Evolutionary conservation across 176 grass and related monocot genomes (phyloP).

Genomic region (Elymus sibiricus): DNA sequence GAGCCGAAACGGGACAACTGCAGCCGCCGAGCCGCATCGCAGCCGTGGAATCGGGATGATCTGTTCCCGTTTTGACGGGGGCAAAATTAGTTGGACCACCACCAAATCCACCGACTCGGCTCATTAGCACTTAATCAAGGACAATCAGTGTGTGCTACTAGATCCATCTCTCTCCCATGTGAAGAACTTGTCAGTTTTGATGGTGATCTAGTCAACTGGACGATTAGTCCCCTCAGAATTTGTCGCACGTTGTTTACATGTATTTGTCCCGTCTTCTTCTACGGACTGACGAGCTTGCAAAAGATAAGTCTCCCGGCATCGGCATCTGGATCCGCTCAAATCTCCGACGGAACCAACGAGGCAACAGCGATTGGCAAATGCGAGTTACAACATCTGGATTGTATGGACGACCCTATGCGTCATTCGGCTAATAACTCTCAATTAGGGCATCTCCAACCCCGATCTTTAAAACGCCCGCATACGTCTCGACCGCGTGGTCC

Average conservation of each 20-base stretch:
- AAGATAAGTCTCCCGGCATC: not conserved
- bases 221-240: not conserved
- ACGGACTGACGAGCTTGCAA: not conserved
- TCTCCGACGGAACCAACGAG: not conserved
- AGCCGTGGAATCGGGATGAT: constrained; percentile 13
- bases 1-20: not conserved
- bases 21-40: not conserved
- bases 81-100: not conserved
- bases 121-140: not conserved
- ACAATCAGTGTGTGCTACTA: not conserved
- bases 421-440: no score
- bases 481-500: no score
- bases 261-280: no score
- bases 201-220: constrained; percentile 28
- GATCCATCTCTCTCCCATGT: constrained; percentile 35
- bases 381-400: no score
- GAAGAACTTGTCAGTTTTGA: not conserved
- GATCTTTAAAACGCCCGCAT: no score
- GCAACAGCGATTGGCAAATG: not conserved
- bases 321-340: not conserved
- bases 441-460: no score
- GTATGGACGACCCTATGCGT: no score
- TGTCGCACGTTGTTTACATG: constrained; percentile 22
- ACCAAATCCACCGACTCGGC: constrained; percentile 23
- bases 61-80: not conserved